Evolutionary conservation across 139 green algal genomes (phyloP), one percentile per base, ranked within the genome.

Genomic region (Eudorina sp.): DNA sequence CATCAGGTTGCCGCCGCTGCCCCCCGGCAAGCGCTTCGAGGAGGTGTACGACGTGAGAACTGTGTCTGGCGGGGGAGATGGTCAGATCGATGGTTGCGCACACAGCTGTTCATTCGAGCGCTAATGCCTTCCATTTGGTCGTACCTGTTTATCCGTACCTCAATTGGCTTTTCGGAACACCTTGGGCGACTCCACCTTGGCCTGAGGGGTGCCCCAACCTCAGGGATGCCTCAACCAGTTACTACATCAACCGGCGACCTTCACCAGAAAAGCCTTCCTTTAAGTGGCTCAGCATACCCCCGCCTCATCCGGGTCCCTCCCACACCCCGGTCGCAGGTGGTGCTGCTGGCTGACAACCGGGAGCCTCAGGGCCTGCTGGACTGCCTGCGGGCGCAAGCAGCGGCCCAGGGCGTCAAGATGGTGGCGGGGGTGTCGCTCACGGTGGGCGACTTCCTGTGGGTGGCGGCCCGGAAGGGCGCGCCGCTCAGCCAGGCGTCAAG

Each of bases 11-110:
- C 95, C 94, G 9, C 95, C 95, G 25, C 46, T 97, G 64, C 41
- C 74, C 0, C 81, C 92, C 9, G 93, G 92, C 16, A 25, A 36
- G 31, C 40, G 66, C 6, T 97, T 97, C 68, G 68, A 46, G 1
- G 78, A 93, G 2, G 88, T 48, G 58, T 96, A 96, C 38, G 90
- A 96, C 45, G 86, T 97, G n/a, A 68, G 74, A n/a, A n/a, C n/a
- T n/a, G n/a, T n/a, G n/a, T n/a, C n/a, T n/a, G n/a, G n/a, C n/a
- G n/a, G n/a, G 40, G 48, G 25, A 34, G 0, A 16, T 38, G 38
- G 43, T 31, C 73, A 81, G n/a, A 23, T 25, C 55, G 55, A 25
- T 66, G 55, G 55, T 66, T 43, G 38, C 64, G 64, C 25, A 36
- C 25, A 34, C 16, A 41, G 5, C 34, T 40, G 38, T 73, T 43